Percentiles rank a stretch among this genome's conserved stretches.
phyloP scores from a whole-genome alignment of 2,329 filamentous ascomycete genomes.

The Cladophialophora chaetospira region DNA sequence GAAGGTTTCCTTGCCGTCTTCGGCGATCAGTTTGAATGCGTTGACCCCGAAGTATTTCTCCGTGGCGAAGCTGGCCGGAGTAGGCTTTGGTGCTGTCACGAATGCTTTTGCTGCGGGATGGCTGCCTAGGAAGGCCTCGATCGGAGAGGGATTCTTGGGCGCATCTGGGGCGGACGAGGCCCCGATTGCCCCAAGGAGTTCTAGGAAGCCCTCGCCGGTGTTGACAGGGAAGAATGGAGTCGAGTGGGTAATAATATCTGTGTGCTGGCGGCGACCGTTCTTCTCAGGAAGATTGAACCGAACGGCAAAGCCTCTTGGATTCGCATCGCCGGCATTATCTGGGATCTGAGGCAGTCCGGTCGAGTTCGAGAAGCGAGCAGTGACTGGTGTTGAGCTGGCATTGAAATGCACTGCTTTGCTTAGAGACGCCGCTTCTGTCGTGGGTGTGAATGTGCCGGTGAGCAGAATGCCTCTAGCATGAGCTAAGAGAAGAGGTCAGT shows the following conservation, averaged over 20 bases:
- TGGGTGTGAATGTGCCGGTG: conserved; percentile 56
- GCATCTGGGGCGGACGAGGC: conserved; percentile 36
- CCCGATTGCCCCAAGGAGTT: conserved; percentile 49
- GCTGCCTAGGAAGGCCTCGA: conserved; percentile 43
- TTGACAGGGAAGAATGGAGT: conserved; percentile 55
- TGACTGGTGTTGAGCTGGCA: conserved; percentile 47
- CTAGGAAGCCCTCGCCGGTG: conserved; percentile 57
- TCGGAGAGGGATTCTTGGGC: conserved; percentile 22
- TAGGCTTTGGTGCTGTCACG: conserved; percentile 53
- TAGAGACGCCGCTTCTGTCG: conserved; percentile 46
- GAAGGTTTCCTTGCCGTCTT: conserved; percentile 49
- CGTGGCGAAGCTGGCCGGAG: conserved; percentile 51
- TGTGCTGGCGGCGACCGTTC: conserved; percentile 50
- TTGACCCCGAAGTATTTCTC: conserved; percentile 49
- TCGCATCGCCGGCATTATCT: conserved; percentile 51
- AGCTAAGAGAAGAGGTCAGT: conserved; percentile 48
- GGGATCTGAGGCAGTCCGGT: conserved; percentile 55
- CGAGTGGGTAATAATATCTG: conserved; percentile 59
- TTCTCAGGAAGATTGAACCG: conserved; percentile 49
- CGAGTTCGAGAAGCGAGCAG: conserved; percentile 55
- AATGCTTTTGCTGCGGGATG: conserved; percentile 54
- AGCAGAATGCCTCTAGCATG: conserved; percentile 59
- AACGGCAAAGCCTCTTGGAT: conserved; percentile 53
- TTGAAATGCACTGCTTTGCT: conserved; percentile 54
- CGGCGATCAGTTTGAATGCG: conserved; percentile 37